phyloP scores from a whole-genome alignment of 148 eudicot genomes.

The Persicaria maculosa region DNA sequence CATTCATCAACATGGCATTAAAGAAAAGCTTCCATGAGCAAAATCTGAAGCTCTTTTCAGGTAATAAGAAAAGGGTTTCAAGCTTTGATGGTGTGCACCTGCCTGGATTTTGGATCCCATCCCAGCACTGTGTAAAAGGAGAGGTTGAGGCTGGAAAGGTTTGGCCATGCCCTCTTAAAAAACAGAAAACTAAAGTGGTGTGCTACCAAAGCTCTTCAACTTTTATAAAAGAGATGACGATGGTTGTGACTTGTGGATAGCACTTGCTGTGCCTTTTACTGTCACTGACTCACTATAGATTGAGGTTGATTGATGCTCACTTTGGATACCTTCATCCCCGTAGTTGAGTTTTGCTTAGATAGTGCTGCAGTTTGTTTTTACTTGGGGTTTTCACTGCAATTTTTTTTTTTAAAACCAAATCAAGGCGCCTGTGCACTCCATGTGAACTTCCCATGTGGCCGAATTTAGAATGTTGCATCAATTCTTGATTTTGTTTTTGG shows the following conservation, averaged over 20 bases:
- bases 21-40: no score
- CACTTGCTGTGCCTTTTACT: no score
- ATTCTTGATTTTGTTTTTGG: no score
- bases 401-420: neutral
- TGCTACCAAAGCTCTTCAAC: neutral
- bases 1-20: no score
- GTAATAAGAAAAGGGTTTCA: no score
- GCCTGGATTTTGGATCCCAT: no score
- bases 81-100: no score
- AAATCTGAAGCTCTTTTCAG: no score
- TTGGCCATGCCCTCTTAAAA: neutral
- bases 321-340: neutral
- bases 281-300: no score
- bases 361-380: neutral
- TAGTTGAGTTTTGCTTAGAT: neutral
- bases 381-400: neutral
- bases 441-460: constrained; percentile 1
- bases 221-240: neutral
- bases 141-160: neutral
- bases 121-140: neutral
- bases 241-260: neutral
- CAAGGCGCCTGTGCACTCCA: neutral
- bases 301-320: neutral
- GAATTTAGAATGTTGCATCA: constrained; percentile 4
- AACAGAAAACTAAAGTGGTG: neutral